Percentiles rank a stretch among this genome's conserved stretches.
phyloP scores from a whole-genome alignment of 495 filamentous ascomycete genomes.

The Sordaria brevicollis region DNA sequence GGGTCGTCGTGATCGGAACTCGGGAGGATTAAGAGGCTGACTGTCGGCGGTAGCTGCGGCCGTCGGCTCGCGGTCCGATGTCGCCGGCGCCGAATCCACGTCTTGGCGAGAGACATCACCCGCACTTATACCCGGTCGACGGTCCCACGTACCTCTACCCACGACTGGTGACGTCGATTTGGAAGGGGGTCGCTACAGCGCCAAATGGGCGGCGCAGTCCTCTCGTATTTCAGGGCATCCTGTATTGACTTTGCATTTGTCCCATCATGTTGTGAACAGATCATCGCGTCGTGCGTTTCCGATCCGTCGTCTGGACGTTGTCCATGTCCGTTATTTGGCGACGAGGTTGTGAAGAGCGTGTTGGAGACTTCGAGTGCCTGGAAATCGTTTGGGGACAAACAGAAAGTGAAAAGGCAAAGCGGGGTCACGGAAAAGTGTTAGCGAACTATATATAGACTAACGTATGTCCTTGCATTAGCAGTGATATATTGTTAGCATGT shows the following conservation, averaged over 20 bases:
- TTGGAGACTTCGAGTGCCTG: too few relatives aligned
- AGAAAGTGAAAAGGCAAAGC: not conserved
- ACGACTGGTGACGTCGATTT: not conserved
- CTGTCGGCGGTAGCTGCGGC: not conserved
- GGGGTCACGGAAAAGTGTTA: not conserved
- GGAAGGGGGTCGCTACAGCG: not conserved
- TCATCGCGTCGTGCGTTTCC: not conserved
- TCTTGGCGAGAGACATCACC: not conserved
- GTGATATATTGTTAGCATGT: not conserved
- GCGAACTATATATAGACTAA: not conserved
- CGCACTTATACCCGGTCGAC: not conserved
- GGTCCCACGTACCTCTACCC: not conserved
- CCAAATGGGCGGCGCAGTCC: not conserved
- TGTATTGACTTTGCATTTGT: not conserved
- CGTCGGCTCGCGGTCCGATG: not conserved
- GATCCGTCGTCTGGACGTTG: not conserved
- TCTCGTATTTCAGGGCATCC: not conserved
- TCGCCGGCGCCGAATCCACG: not conserved
- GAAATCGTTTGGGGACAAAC: not conserved
- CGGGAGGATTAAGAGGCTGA: not conserved
- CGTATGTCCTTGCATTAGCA: fast-evolving
- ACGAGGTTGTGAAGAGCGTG: too few relatives aligned
- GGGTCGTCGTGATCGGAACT: not conserved
- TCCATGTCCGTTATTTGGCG: not conserved
- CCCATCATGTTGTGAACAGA: not conserved